A percentile compares a stretch with the other conserved stretches of the same genome.
phyloP scores from a whole-genome alignment of 345 rosid species.

The Arabis hirsuta region DNA sequence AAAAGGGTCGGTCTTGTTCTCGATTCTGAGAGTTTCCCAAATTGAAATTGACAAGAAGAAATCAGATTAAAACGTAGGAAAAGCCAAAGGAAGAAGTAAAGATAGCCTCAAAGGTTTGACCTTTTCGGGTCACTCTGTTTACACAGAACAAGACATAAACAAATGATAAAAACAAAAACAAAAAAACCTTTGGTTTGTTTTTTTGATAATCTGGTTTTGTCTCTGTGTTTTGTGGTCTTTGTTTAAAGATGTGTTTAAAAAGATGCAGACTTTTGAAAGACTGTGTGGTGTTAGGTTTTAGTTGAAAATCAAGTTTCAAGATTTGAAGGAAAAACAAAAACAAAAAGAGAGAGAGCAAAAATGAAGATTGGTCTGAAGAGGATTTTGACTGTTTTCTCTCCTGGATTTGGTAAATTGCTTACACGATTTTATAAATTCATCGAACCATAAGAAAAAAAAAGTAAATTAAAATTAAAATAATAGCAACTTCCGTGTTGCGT shows the following conservation, averaged over 20 bases:
- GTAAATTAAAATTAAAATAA: neutral
- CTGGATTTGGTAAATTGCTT: constrained; percentile 14
- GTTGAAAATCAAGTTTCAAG: constrained; percentile 1
- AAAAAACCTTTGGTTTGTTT: neutral
- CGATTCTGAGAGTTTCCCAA: constrained; percentile 15
- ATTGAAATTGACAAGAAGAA: constrained; percentile 29
- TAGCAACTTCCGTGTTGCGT: constrained; percentile 31
- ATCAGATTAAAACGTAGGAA: constrained; percentile 25
- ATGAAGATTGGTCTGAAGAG: neutral
- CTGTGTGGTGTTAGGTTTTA: constrained; percentile 33
- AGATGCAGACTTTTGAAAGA: constrained; percentile 33
- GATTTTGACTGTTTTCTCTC: neutral
- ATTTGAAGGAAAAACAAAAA: neutral
- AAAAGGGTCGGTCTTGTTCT: constrained; percentile 16
- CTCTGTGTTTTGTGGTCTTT: constrained; percentile 40
- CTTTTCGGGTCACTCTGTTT: constrained; percentile 37
- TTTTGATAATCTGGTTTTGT: constrained; percentile 17
- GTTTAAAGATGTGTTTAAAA: constrained; percentile 34
- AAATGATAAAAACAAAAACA: neutral
- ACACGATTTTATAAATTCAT: neutral
- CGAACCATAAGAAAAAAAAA: neutral
- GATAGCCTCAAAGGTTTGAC: constrained; percentile 41
- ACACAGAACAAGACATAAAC: constrained; percentile 29
- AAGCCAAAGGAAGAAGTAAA: constrained; percentile 28
- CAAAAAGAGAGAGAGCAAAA: neutral